Evolutionary conservation across 345 rosid species (phyloP), one percentile per base, ranked within the genome.

Genomic region (Luvunga scandens): DNA sequence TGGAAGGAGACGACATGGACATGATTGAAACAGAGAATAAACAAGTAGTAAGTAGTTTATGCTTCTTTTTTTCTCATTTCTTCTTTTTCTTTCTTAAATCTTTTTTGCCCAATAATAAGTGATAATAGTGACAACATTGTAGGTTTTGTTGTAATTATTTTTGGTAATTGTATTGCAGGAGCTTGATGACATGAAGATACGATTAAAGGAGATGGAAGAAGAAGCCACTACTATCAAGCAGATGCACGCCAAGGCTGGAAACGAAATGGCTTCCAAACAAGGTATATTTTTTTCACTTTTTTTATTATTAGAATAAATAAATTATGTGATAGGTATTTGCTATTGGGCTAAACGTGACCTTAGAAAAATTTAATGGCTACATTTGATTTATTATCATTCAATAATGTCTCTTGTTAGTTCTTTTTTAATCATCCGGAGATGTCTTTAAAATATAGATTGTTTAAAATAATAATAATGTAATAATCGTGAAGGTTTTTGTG

Each of bases 201-300:
- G 89, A 69, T 84, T 87, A 72, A 86, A 89, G 83, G 92, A 87
- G 82, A 89, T 89, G 89, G 92, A 89, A 73, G 92, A 84, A 19
- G 89, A 87, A 71, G 88, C 90, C 2, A 84, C 88, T 73, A 89
- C 92, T 72, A 85, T 89, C 13, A 86, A 83, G 48, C 89, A 87
- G 81, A 87, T 89, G 92, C 90, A 87, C 39, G 84, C 90, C 79
- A 87, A 89, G 64, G 89, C 85, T 73, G 85, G 83, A 86, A 83
- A 79, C 70, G 92, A 89, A 78, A 86, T 89, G 89, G 86, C 80
- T 61, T 82, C 87, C 25, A 81, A 59, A 0, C 88, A 77, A 82
- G 92, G 90, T 87, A 19, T 27, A 2, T 8, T n/a, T 27, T 3
- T 67, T n/a, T 42, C 22, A 42, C 64, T 56, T 19, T 31, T 31